These are phyloP conservation scores for Handroanthus guayacan DNA, from an alignment of 257 asterid species.

Conservation along the genomic window DNA sequence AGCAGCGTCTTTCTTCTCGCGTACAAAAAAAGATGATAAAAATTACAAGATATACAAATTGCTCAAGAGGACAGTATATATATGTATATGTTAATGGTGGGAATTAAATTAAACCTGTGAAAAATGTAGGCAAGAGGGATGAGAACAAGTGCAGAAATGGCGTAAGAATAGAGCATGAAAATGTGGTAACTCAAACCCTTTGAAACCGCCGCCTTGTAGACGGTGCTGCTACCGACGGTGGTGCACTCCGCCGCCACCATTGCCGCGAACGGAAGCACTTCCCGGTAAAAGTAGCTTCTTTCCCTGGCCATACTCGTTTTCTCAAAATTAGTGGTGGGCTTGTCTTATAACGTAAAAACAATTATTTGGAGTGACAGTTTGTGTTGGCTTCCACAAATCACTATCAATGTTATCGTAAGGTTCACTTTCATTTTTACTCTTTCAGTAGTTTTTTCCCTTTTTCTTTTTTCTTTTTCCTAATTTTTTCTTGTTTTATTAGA, in stretches of 20 bases:
- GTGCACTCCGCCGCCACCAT: constrained; percentile 16
- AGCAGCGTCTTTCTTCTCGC: constrained; percentile 39
- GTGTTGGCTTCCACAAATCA: too few species aligned
- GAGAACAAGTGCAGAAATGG: constrained; percentile 40
- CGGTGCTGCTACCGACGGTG: constrained; percentile 40
- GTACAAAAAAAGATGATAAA: too few species aligned
- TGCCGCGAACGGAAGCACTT: neutral
- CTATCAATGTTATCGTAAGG: too few species aligned
- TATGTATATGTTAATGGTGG: neutral
- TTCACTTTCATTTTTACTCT: too few species aligned
- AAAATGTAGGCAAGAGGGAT: constrained; percentile 41
- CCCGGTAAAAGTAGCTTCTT: neutral
- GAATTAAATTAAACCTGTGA: constrained; percentile 39
- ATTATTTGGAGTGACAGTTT: too few species aligned
- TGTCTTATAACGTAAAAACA: too few species aligned
- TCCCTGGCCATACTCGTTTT: neutral
- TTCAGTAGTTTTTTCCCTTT: too few species aligned
- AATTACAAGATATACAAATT: too few species aligned
- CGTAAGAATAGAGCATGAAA: constrained; percentile 50
- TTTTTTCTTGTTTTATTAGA: too few species aligned
- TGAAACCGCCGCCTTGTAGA: constrained; percentile 49
- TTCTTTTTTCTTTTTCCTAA: too few species aligned
- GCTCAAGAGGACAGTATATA: too few species aligned
- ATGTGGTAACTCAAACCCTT: constrained; percentile 45
- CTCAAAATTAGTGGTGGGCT: too few species aligned